A percentile compares a stretch with the other conserved stretches of the same genome.
Conservation (phyloP, 208 protist genomes). For the Trypanosoma cruzi region DNA sequence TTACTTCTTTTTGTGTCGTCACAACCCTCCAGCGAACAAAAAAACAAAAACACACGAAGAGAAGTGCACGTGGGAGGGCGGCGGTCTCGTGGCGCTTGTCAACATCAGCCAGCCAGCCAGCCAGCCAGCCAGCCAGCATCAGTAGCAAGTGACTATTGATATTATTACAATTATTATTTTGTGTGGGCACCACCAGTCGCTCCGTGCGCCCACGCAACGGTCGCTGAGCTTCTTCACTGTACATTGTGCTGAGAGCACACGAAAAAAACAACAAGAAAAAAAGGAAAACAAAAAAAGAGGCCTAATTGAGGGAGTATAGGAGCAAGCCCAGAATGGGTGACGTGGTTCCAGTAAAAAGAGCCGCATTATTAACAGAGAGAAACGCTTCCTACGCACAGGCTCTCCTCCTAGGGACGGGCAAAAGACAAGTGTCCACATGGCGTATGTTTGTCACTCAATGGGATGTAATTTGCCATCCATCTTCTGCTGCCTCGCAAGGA, state of each 20-base stretch:
- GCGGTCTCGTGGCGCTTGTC: not conserved
- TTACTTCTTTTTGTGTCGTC: too few species aligned
- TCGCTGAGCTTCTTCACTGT: not conserved
- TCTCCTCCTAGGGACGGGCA: not conserved
- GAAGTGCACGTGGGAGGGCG: not conserved
- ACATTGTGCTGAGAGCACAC: not conserved
- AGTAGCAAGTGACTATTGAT: too few species aligned
- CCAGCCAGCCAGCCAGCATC: too few species aligned
- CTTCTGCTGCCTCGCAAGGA: constrained; percentile 22
- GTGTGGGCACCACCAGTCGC: not conserved
- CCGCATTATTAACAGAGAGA: not conserved
- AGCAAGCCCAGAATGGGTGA: not conserved
- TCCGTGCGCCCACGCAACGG: not conserved
- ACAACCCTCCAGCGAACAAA: not conserved
- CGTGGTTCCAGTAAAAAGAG: not conserved
- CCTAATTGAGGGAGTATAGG: not conserved
- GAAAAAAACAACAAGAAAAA: not conserved
- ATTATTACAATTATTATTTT: not conserved
- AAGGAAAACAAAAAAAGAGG: too few species aligned
- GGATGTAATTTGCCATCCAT: constrained; percentile 31
- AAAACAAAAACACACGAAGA: constrained; percentile 4
- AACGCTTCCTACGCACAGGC: not conserved
- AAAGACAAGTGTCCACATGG: not conserved
- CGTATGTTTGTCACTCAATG: constrained; percentile 5
- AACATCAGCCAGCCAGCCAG: too few species aligned